phyloP scores from a whole-genome alignment of 148 eudicot species.

The Fagopyrum esculentum region DNA sequence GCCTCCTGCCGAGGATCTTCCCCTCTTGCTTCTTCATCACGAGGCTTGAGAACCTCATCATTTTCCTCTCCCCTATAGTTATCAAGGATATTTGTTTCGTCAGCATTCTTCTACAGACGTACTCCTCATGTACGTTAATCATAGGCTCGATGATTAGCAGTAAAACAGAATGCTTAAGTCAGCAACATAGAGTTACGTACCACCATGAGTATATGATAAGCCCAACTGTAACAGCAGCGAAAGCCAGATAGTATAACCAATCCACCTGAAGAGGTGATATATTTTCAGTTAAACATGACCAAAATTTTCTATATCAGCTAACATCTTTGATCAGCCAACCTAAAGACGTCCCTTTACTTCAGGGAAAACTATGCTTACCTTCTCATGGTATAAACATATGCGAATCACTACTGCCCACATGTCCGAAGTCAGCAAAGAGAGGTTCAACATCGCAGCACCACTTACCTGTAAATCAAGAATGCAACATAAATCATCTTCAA shows the following conservation, averaged over 20 bases:
- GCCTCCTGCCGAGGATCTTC: not conserved
- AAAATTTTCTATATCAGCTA: not conserved
- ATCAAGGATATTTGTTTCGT: too few relatives aligned
- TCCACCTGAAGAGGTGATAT: constrained; percentile 49
- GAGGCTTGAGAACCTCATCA: not conserved
- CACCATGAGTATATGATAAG: constrained; percentile 76
- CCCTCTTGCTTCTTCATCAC: not conserved
- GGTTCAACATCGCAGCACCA: constrained; percentile 79
- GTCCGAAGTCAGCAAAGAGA: constrained; percentile 79
- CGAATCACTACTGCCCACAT: constrained; percentile 94
- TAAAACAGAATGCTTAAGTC: not conserved
- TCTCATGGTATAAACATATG: constrained; percentile 68
- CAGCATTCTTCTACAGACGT: not conserved
- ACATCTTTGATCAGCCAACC: too few relatives aligned
- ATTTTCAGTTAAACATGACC: not conserved
- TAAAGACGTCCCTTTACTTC: not conserved
- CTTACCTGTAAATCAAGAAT: constrained; percentile 38
- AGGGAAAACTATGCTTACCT: constrained; percentile 29
- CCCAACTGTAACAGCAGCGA: constrained; percentile 64
- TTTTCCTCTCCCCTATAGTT: not conserved
- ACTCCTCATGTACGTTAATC: not conserved
- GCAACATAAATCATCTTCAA: not conserved
- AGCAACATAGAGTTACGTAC: constrained; percentile 27
- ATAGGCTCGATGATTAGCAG: not conserved
- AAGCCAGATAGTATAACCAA: constrained; percentile 82